Percentiles rank a stretch among this genome's conserved stretches.
These are phyloP conservation scores for Stagonosporopsis rhizophila DNA, from an alignment of 2,329 filamentous ascomycete genomes.

Conservation along the genomic window DNA sequence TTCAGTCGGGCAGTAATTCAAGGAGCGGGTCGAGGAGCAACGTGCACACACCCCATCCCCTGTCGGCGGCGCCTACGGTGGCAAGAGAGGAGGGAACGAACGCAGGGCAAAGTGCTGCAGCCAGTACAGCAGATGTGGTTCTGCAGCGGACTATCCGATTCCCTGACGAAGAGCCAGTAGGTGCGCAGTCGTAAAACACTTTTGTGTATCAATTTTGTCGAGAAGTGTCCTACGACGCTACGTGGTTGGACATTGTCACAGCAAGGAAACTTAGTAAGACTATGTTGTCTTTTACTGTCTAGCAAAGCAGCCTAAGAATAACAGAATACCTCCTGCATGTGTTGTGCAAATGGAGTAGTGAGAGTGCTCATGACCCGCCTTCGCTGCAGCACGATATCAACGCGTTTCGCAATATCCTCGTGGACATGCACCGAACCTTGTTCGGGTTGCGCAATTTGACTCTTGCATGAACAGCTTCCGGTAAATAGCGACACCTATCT, in stretches of 20 bases:
- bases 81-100: constrained; percentile 13
- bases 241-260: neutral
- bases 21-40: constrained; percentile 15
- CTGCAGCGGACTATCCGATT: constrained; percentile 40
- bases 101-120: neutral
- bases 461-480: too few relatives aligned
- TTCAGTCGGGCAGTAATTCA: constrained; percentile 30
- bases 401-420: too few relatives aligned
- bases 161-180: constrained; percentile 30
- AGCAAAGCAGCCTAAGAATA: too few relatives aligned
- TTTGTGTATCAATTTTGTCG: neutral
- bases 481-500: too few relatives aligned
- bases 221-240: neutral
- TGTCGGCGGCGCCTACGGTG: constrained; percentile 14
- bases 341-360: too few relatives aligned
- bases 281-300: too few relatives aligned
- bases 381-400: too few relatives aligned
- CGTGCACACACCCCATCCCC: constrained; percentile 13
- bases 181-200: neutral
- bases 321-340: too few relatives aligned
- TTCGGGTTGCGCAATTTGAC: too few relatives aligned
- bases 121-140: constrained; percentile 4
- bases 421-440: too few relatives aligned
- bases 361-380: too few relatives aligned
- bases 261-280: too few relatives aligned